phyloP scores from a whole-genome alignment of 2,329 filamentous ascomycete species.

The Dothideomycetes sp. region DNA sequence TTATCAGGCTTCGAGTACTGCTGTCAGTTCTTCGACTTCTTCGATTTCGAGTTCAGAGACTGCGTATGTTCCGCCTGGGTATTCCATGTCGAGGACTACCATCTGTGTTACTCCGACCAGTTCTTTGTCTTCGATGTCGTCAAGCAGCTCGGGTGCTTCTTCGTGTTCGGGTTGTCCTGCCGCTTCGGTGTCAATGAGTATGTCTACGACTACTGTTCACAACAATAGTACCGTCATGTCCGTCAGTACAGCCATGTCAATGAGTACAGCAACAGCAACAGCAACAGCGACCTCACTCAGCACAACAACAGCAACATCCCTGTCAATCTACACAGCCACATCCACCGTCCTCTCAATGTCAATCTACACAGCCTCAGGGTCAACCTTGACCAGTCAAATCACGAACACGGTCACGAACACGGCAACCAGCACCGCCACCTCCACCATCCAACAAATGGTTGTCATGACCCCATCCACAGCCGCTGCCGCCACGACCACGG shows the following conservation, averaged over 20 bases:
- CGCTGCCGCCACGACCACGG: no score
- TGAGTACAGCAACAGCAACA: background rate
- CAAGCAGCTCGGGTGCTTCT: background rate
- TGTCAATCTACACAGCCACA: background rate
- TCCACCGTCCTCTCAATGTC: background rate
- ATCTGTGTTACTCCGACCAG: background rate
- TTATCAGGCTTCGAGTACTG: background rate
- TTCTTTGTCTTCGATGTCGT: background rate
- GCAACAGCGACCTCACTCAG: background rate
- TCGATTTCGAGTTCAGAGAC: background rate
- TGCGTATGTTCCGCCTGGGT: constrained; percentile 3
- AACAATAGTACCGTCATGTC: background rate
- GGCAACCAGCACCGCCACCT: no score
- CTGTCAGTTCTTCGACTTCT: no score
- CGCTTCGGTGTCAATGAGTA: background rate
- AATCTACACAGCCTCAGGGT: background rate
- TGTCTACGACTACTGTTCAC: background rate
- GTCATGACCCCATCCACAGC: no score
- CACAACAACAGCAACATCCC: background rate
- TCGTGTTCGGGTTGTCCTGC: background rate
- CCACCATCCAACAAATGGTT: no score
- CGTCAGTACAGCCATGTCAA: background rate
- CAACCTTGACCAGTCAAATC: no score
- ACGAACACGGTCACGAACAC: no score
- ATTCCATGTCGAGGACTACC: constrained; percentile 2